Conservation (phyloP, 2,329 filamentous ascomycete species). For the Exophiala xenobiotica region DNA sequence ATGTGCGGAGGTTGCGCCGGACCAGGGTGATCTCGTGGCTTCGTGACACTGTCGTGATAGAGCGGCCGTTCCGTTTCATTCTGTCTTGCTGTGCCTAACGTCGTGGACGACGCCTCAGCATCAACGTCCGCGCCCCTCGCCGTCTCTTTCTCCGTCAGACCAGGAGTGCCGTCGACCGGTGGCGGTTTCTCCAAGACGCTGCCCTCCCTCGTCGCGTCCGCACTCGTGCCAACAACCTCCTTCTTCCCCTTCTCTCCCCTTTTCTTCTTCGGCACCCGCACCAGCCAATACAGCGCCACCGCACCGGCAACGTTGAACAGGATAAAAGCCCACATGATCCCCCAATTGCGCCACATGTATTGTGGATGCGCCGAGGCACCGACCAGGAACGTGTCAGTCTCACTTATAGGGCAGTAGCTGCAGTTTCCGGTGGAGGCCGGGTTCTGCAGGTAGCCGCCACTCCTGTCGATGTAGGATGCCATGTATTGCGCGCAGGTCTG, state of each 20-base stretch:
- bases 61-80: too few species aligned
- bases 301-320: constrained; percentile 62
- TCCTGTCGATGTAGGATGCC: constrained; percentile 45
- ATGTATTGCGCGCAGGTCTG: constrained; percentile 63
- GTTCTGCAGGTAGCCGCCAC: constrained; percentile 56
- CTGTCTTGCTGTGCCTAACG: too few species aligned
- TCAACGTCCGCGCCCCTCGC: too few species aligned
- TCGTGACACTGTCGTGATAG: too few species aligned
- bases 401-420: constrained; percentile 48
- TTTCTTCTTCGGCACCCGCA: constrained; percentile 52
- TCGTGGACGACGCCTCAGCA: too few species aligned
- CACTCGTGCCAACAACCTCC: background rate
- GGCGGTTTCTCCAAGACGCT: background rate
- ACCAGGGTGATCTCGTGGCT: too few species aligned
- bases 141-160: too few species aligned
- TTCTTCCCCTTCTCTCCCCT: constrained; percentile 2
- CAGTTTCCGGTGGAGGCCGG: constrained; percentile 46
- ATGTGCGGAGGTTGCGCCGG: too few species aligned
- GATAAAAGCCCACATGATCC: constrained; percentile 67
- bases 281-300: constrained; percentile 62
- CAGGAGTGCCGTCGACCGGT: too few species aligned
- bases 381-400: constrained; percentile 51
- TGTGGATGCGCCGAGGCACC: constrained; percentile 43
- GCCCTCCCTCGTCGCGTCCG: background rate
- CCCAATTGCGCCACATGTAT: constrained; percentile 67